Conservation (phyloP, 768 basidiomycete genomes). For the Amanita rimosa region DNA sequence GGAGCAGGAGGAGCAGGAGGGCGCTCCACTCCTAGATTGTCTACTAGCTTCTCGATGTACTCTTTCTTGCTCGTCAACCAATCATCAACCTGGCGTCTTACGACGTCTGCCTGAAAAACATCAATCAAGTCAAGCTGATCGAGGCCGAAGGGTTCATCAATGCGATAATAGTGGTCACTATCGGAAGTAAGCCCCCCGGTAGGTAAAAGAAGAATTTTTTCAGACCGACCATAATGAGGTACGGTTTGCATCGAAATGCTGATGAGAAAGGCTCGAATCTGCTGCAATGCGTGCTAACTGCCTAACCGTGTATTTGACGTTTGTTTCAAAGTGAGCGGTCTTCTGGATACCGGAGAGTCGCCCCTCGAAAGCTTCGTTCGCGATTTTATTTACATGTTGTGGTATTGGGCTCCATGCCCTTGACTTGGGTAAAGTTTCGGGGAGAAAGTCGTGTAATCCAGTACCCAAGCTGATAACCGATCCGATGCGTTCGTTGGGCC, state of each 20-base stretch:
- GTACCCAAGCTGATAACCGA: constrained; percentile 13
- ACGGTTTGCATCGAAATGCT: neutral
- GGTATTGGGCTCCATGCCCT: neutral
- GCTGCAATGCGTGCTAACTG: neutral
- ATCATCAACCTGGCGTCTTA: neutral
- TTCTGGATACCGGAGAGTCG: neutral
- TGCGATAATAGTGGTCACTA: neutral
- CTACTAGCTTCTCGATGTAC: neutral
- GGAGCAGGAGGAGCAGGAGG: neutral
- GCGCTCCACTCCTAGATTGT: constrained; percentile 8
- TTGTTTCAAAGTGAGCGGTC: neutral
- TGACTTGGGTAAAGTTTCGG: neutral
- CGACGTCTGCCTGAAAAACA: neutral
- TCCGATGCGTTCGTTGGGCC: constrained; percentile 10
- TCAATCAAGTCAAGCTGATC: neutral
- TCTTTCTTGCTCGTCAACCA: neutral
- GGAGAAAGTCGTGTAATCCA: constrained; percentile 5
- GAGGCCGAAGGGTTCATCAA: constrained; percentile 2
- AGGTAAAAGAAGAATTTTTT: neutral
- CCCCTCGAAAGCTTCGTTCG: neutral
- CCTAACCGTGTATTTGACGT: constrained; percentile 1
- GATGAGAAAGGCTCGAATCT: constrained; percentile 1
- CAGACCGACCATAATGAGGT: neutral
- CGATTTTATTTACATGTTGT: neutral
- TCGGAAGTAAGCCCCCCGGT: too few relatives aligned